Percentiles rank a stretch among this genome's conserved stretches.
Evolutionary conservation across 2,329 filamentous ascomycete species (phyloP).

Genomic region (Fusarium concolor): DNA sequence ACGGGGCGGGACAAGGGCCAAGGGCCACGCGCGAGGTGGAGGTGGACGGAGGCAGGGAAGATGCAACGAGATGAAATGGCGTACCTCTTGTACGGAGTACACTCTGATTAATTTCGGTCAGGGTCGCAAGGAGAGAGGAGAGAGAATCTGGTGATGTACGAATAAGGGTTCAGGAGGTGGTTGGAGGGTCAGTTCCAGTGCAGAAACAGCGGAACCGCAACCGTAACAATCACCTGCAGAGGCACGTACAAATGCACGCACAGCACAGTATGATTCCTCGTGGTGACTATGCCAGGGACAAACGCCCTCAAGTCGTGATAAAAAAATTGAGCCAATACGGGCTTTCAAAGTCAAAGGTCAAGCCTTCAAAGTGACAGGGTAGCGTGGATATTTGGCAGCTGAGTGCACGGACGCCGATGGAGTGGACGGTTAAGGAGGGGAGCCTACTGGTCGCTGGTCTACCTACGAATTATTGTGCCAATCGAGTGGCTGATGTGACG

Average conservation of each 20-base stretch:
- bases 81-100: conserved; percentile 7
- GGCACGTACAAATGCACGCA: background rate
- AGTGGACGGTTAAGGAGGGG: conserved; percentile 20
- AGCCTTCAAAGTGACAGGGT: conserved; percentile 18
- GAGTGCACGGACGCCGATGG: conserved; percentile 25
- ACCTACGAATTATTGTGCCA: too few species aligned
- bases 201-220: background rate
- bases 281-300: conserved; percentile 13
- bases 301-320: conserved; percentile 24
- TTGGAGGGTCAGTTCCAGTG: too few species aligned
- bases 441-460: background rate
- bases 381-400: conserved; percentile 23
- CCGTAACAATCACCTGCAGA: background rate
- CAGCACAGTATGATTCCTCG: background rate
- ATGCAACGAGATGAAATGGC: conserved; percentile 11
- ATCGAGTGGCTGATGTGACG: background rate
- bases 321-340: conserved; percentile 21
- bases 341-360: background rate
- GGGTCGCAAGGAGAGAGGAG: background rate
- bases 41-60: conserved; percentile 8
- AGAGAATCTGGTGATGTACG: conserved; percentile 17
- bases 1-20: conserved; percentile 33
- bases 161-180: conserved; percentile 2
- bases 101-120: conserved; percentile 20
- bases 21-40: conserved; percentile 37